These are phyloP conservation scores for Rhodosporidiobolus odoratus DNA, from an alignment of 768 basidiomycete species.

Conservation along the genomic window DNA sequence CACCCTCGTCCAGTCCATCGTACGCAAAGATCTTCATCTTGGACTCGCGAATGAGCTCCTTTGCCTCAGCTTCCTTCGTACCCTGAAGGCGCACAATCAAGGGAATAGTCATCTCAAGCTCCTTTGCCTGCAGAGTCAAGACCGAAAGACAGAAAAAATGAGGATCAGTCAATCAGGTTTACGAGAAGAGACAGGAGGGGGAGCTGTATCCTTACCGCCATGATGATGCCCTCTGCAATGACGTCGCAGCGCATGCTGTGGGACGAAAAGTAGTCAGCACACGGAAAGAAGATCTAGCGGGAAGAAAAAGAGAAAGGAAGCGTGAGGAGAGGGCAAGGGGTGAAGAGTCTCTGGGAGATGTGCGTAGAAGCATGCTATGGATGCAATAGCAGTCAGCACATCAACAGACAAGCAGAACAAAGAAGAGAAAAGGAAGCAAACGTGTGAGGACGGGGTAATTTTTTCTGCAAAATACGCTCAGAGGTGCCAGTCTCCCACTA, in stretches of 20 bases:
- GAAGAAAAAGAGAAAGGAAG: neutral
- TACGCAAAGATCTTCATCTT: slow-evolving; percentile 73
- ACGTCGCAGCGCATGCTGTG: slow-evolving; percentile 99
- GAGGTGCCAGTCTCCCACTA: too few species aligned
- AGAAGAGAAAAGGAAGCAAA: too few species aligned
- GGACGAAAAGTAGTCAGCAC: too few species aligned
- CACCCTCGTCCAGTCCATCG: slow-evolving; percentile 88
- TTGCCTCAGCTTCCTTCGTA: slow-evolving; percentile 92
- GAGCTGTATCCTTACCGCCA: too few species aligned
- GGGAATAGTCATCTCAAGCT: slow-evolving; percentile 75
- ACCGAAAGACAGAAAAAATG: neutral
- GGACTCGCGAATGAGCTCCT: slow-evolving; percentile 53
- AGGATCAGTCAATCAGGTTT: neutral
- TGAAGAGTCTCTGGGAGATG: too few species aligned
- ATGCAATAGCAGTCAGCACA: too few species aligned
- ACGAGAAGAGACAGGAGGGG: neutral
- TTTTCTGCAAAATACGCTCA: too few species aligned
- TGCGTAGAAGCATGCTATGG: too few species aligned
- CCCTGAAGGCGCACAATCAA: slow-evolving; percentile 92
- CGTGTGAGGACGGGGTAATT: too few species aligned
- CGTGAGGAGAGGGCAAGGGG: neutral
- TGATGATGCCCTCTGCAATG: slow-evolving; percentile 96
- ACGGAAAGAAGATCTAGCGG: slow-evolving; percentile 36
- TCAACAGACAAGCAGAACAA: too few species aligned
- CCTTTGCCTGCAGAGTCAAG: slow-evolving; percentile 56